Evolutionary conservation across 352 stramenopile species (phyloP).

Genomic region (Halophytophthora batemanensis): DNA sequence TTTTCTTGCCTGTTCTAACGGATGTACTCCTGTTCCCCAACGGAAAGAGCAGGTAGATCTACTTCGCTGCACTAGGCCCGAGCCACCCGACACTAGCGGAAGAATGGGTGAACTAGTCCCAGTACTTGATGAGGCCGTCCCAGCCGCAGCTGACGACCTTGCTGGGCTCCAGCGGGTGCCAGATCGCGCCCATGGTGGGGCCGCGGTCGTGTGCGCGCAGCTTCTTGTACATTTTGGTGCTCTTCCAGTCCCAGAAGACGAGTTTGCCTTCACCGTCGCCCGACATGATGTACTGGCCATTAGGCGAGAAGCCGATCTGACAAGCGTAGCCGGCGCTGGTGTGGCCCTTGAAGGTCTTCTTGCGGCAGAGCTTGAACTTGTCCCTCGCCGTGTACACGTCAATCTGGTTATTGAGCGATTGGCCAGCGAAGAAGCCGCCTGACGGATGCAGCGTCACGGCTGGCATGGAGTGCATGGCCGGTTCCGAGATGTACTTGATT

Average conservation of each 20-base stretch:
- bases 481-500: slow-evolving; percentile 99
- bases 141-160: slow-evolving; percentile 97
- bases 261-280: slow-evolving; percentile 97
- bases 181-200: slow-evolving; percentile 93
- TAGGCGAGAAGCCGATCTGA: slow-evolving; percentile 94
- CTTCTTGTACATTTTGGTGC: slow-evolving; percentile 89
- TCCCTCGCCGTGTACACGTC: slow-evolving; percentile 94
- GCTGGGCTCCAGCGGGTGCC: slow-evolving; percentile 97
- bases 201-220: slow-evolving; percentile 91
- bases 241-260: slow-evolving; percentile 99
- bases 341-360: slow-evolving; percentile 93
- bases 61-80: too few relatives aligned
- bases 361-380: slow-evolving; percentile 94
- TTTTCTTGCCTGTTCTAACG: too few relatives aligned
- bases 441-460: slow-evolving; percentile 93
- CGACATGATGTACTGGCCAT: slow-evolving; percentile 93
- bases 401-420: slow-evolving; percentile 99
- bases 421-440: slow-evolving; percentile 91
- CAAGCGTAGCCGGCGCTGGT: slow-evolving; percentile 96
- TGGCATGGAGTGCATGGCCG: slow-evolving; percentile 99
- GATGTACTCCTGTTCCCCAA: too few relatives aligned
- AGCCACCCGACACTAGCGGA: too few relatives aligned
- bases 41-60: too few relatives aligned
- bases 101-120: slow-evolving; percentile 85
- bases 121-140: slow-evolving; percentile 99